These are phyloP conservation scores for Sporothrix brasiliensis DNA, from an alignment of 2,329 filamentous ascomycete species.

Conservation along the genomic window DNA sequence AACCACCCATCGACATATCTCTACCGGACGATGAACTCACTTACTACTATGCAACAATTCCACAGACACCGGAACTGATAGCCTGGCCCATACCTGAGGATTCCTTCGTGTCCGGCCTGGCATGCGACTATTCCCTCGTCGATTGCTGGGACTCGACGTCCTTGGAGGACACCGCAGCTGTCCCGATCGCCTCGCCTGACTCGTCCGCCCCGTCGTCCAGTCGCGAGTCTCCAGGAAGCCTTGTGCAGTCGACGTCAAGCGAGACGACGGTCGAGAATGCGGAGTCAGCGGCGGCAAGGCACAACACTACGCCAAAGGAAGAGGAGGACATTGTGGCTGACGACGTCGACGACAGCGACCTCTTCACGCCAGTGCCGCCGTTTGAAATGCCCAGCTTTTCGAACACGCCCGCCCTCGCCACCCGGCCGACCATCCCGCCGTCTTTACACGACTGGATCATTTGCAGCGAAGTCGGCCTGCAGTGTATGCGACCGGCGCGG, in stretches of 20 bases:
- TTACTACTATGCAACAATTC: not conserved
- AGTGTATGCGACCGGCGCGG: slow-evolving; percentile 12
- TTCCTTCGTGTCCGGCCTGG: not conserved
- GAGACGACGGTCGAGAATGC: not conserved
- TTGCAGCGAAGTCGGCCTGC: slow-evolving; percentile 24
- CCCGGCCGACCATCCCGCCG: not conserved
- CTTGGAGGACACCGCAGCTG: not conserved
- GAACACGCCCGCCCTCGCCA: not conserved
- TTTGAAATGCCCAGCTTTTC: not conserved
- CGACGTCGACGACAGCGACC: not conserved
- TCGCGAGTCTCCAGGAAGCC: not conserved
- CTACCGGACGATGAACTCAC: not conserved
- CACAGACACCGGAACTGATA: not conserved
- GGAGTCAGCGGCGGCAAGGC: not conserved
- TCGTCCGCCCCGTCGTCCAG: not conserved
- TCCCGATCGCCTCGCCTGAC: not conserved
- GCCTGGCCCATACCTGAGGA: not conserved
- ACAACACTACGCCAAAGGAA: not conserved
- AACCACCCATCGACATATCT: not conserved
- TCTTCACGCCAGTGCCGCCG: not conserved
- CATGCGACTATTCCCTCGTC: not conserved
- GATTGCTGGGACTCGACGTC: not conserved
- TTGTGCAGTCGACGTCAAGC: not conserved
- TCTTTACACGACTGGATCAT: slow-evolving; percentile 10
- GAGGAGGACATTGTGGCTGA: not conserved